phyloP scores from a whole-genome alignment of 108 stramenopile species.

The Nitzschia sp. region DNA sequence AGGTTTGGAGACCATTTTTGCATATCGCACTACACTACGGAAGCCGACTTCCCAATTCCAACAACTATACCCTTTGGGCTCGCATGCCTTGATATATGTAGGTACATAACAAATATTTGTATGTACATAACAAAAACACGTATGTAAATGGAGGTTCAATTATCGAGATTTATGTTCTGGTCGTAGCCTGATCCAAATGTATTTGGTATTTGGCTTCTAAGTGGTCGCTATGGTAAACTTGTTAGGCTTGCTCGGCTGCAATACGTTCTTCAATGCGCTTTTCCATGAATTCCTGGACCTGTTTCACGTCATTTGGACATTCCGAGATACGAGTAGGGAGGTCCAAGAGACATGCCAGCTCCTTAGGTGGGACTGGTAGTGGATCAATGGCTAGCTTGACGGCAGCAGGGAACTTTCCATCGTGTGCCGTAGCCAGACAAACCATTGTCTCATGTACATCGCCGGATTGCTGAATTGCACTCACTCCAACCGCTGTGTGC shows the following conservation, averaged over 20 bases:
- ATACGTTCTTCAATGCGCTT: conserved; percentile 38
- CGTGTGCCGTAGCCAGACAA: conserved; percentile 95
- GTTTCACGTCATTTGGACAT: conserved; percentile 77
- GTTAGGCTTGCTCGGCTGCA: conserved; percentile 7
- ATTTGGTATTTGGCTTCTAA: too few relatives aligned
- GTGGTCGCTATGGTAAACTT: too few relatives aligned
- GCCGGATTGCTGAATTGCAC: conserved; percentile 76
- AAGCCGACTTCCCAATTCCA: too few relatives aligned
- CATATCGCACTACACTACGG: too few relatives aligned
- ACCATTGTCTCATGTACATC: conserved; percentile 68
- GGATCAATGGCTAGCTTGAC: conserved; percentile 73
- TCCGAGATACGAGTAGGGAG: conserved; percentile 70
- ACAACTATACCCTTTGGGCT: too few relatives aligned
- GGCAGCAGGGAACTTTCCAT: conserved; percentile 96
- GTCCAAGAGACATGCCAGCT: conserved; percentile 58
- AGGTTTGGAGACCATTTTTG: too few relatives aligned
- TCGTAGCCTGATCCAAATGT: too few relatives aligned
- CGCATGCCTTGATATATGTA: too few relatives aligned
- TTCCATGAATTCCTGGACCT: conserved; percentile 82
- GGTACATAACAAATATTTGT: too few relatives aligned
- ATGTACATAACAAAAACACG: too few relatives aligned
- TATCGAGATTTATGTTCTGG: too few relatives aligned
- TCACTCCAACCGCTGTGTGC: conserved; percentile 95
- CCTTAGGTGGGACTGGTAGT: conserved; percentile 64
- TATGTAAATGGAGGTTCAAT: too few relatives aligned